Evolutionary conservation across 176 grass and related monocot genomes (phyloP).

Genomic region (Carex kokanica): DNA sequence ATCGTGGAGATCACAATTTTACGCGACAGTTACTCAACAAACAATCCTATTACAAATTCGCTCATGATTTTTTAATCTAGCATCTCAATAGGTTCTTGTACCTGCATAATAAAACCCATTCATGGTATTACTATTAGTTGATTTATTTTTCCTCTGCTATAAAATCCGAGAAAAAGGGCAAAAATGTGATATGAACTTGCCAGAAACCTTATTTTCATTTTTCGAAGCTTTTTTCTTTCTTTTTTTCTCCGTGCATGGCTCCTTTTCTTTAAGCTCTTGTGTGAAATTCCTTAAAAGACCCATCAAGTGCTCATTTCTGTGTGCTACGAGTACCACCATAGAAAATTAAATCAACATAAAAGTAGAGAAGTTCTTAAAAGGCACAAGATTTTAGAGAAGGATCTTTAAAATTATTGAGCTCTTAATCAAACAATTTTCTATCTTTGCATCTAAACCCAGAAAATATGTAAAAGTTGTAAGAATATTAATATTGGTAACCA

Average conservation of each 20-base stretch:
- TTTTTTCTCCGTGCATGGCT: conserved; percentile 59
- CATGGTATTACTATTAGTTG: neutral
- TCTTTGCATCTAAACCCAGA: neutral
- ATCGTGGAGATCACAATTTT: neutral
- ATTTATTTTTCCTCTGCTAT: neutral
- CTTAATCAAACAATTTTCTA: neutral
- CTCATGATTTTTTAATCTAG: conserved; percentile 9
- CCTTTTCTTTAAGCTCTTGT: conserved; percentile 66
- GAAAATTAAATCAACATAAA: neutral
- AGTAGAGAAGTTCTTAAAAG: neutral
- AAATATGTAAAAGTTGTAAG: neutral
- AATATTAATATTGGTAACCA: neutral
- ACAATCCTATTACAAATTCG: neutral
- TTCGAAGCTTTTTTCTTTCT: conserved; percentile 53
- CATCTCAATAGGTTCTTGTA: conserved; percentile 1
- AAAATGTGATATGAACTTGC: conserved; percentile 9
- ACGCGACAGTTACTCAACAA: neutral
- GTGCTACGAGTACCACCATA: conserved; percentile 42
- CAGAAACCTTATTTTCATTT: conserved; percentile 37
- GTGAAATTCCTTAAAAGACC: conserved; percentile 54
- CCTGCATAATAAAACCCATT: conserved; percentile 19
- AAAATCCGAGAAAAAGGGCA: neutral
- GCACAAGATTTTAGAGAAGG: neutral
- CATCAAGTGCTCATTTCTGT: conserved; percentile 76
- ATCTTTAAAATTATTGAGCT: neutral